Conservation (phyloP, 768 basidiomycete genomes). For the Rickenella mellea region DNA sequence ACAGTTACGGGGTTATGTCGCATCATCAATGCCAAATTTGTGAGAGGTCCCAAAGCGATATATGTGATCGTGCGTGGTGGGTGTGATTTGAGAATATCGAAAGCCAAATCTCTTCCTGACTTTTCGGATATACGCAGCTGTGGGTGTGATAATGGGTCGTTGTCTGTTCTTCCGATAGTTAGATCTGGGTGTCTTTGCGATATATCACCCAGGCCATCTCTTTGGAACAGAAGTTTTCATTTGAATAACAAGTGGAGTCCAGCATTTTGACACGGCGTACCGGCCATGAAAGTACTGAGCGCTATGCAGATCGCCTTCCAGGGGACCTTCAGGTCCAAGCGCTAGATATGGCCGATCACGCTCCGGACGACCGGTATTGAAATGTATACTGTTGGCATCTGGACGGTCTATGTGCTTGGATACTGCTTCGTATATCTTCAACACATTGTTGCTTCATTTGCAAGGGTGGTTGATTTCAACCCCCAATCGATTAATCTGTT, state of each 20-base stretch:
- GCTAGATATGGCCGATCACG: constrained; percentile 51
- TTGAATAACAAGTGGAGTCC: neutral
- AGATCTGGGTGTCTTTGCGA: constrained; percentile 58
- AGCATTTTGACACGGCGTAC: constrained; percentile 26
- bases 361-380: too few species aligned
- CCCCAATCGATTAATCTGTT: neutral
- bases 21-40: constrained; percentile 66
- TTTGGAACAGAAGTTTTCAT: constrained; percentile 15
- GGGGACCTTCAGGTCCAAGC: constrained; percentile 53
- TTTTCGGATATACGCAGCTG: constrained; percentile 35
- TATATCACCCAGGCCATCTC: constrained; percentile 64
- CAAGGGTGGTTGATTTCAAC: neutral
- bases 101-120: constrained; percentile 43
- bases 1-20: constrained; percentile 44
- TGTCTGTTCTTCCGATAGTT: constrained; percentile 19
- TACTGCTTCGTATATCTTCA: constrained; percentile 67
- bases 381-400: constrained; percentile 52
- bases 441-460: constrained; percentile 50
- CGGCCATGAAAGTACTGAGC: constrained; percentile 84
- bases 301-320: constrained; percentile 60
- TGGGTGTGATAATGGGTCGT: constrained; percentile 18
- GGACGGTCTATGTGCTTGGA: constrained; percentile 51
- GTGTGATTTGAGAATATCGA: constrained; percentile 42
- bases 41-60: constrained; percentile 67
- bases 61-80: constrained; percentile 55